phyloP scores from a whole-genome alignment of 805 yeast species.

The Teunomyces funiuensis region DNA sequence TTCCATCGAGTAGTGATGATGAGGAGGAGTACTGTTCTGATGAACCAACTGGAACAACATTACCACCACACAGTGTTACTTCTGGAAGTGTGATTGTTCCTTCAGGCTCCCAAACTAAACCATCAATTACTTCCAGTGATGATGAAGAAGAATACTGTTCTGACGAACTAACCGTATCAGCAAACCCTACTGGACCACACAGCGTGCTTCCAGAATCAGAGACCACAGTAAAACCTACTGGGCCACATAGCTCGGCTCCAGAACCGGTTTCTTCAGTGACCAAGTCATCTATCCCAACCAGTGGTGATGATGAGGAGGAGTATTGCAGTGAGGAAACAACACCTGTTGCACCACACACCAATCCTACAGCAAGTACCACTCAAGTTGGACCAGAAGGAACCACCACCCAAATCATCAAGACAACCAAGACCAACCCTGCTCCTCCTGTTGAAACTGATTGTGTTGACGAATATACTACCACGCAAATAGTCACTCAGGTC shows the following conservation, averaged over 20 bases:
- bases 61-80: too few relatives aligned
- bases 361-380: slow-evolving; percentile 1
- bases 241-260: too few relatives aligned
- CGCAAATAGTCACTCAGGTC: slow-evolving; percentile 2
- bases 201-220: too few relatives aligned
- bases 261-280: too few relatives aligned
- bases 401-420: neutral
- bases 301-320: slow-evolving; percentile 11
- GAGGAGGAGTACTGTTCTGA: slow-evolving; percentile 8
- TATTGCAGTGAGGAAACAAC: slow-evolving; percentile 9
- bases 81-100: slow-evolving; percentile 2
- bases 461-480: slow-evolving; percentile 3
- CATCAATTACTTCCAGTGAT: slow-evolving; percentile 4
- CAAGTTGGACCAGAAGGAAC: neutral
- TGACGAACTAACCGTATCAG: neutral
- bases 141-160: slow-evolving; percentile 13
- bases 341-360: slow-evolving; percentile 4
- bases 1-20: slow-evolving; percentile 7
- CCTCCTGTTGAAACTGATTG: slow-evolving; percentile 5
- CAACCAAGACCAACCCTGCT: slow-evolving; percentile 1
- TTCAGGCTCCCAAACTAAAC: neutral
- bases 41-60: neutral
- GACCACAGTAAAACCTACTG: too few relatives aligned
- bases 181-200: too few relatives aligned
- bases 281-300: neutral